A percentile compares a stretch with the other conserved stretches of the same genome.
Evolutionary conservation across 768 basidiomycete species (phyloP).

Genomic region (Agaricus blazei): DNA sequence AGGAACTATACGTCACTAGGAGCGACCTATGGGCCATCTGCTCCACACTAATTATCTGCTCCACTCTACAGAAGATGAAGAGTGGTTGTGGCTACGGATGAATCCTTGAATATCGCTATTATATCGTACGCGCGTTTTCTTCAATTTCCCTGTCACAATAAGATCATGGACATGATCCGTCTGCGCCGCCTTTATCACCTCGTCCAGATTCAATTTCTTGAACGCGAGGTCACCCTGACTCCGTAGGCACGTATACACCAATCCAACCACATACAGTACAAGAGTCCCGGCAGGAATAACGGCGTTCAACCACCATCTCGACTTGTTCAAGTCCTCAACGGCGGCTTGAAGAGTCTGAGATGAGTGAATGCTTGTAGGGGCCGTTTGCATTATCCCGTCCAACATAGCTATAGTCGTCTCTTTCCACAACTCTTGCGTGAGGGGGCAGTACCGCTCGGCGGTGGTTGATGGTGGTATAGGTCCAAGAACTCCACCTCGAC

Average conservation of each 20-base stretch:
- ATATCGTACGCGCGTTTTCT: constrained; percentile 1
- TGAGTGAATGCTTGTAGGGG: constrained; percentile 1
- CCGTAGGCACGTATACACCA: neutral
- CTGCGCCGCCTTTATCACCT: constrained; percentile 6
- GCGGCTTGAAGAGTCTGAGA: constrained; percentile 11
- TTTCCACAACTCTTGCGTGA: constrained; percentile 13
- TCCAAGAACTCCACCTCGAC: constrained; percentile 16
- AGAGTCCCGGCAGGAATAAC: constrained; percentile 13
- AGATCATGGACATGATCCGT: constrained; percentile 6
- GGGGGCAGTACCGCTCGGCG: constrained; percentile 7
- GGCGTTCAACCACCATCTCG: constrained; percentile 16
- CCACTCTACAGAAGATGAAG: neutral
- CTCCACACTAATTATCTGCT: neutral
- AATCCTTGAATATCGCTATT: constrained; percentile 3
- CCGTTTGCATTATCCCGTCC: constrained; percentile 17
- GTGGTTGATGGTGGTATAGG: constrained; percentile 9
- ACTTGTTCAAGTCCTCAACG: constrained; percentile 8
- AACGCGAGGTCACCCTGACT: constrained; percentile 1
- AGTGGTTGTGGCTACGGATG: neutral
- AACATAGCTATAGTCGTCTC: constrained; percentile 13
- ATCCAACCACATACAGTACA: constrained; percentile 9
- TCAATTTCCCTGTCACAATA: neutral
- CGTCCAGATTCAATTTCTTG: constrained; percentile 1
- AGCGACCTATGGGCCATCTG: too few relatives aligned
- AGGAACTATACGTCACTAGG: too few relatives aligned